Evolutionary conservation across 1,284 basidiomycete genomes (phyloP).

Genomic region (Polyporus tsugae): DNA sequence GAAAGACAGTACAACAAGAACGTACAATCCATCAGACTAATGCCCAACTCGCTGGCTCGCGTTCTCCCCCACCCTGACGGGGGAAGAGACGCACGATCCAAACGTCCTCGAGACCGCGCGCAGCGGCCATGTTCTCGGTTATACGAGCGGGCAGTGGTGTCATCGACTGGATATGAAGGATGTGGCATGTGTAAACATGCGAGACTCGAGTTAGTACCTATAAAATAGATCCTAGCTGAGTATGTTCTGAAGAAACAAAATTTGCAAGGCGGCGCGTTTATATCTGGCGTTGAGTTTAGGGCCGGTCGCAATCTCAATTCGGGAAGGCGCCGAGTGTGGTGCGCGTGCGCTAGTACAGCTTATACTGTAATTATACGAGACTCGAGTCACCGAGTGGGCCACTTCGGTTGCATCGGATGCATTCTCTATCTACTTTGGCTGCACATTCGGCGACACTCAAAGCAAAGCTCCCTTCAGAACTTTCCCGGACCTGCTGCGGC

Average conservation of each 20-base stretch:
- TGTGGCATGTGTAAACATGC: slow-evolving; percentile 88
- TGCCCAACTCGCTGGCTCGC: slow-evolving; percentile 31
- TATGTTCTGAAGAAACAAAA: slow-evolving; percentile 72
- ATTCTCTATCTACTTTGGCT: neutral
- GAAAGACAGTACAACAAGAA: neutral
- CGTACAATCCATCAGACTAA: slow-evolving; percentile 30
- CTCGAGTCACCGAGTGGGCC: too few species aligned
- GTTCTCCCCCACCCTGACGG: slow-evolving; percentile 22
- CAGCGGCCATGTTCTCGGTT: slow-evolving; percentile 54
- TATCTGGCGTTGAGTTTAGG: slow-evolving; percentile 30
- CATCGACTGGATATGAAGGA: slow-evolving; percentile 85
- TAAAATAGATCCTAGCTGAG: slow-evolving; percentile 90
- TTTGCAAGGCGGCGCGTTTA: slow-evolving; percentile 57
- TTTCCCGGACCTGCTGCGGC: neutral
- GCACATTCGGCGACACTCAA: neutral
- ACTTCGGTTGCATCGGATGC: neutral
- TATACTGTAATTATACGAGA: too few species aligned
- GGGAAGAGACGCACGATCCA: slow-evolving; percentile 22
- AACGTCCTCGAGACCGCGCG: slow-evolving; percentile 31
- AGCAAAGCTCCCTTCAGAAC: neutral
- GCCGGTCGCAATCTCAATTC: slow-evolving; percentile 12
- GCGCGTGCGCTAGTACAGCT: too few species aligned
- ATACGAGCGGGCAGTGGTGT: slow-evolving; percentile 74
- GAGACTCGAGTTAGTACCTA: slow-evolving; percentile 90
- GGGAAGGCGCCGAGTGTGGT: too few species aligned